Base-by-base conservation (phyloP, 768 basidiomycete genomes). In the Crassisporium funariophilum region DNA sequence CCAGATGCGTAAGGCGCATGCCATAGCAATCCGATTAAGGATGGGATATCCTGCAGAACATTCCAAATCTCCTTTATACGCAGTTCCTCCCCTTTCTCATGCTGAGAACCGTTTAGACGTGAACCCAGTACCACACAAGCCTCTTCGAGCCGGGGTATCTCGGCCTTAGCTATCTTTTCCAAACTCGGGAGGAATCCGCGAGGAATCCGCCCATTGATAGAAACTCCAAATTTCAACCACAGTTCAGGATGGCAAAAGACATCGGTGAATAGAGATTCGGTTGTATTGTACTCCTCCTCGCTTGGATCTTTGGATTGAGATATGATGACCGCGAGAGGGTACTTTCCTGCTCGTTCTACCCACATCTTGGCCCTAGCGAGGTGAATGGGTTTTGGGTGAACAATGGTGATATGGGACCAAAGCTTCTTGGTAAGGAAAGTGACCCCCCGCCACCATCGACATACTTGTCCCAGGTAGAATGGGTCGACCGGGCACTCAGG, bases 381-480 rank as follows among this genome's bases (percentile, higher is more conserved):
- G 34, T 55, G 54, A 4, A 23, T 10, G 15, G 27, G 24, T n/a
- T 24, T 49, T 2, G 54, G 50, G 16, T 39, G 27, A 21, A 43
- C 35, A 9, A 55, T 46, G 16, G 40, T 27, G 44, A 59, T 46
- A 4, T 38, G 31, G 6, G 25, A 35, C 57, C 57, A 59, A 15
- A 59, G 47, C 19, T 40, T 10, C 3, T 46, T 40, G 3, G 47
- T 24, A 4, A 13, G 6, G 16, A 46, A 25, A 2, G 40, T 33
- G 6, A 47, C 42, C 16, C 17, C 4, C 4, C 54, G 45, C 57
- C 57, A 59, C 15, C 27, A 22, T 3, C 24, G 22, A 35, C 52
- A 55, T 15, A 59, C 52, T 23, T 56, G 54, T 12, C 49, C 47
- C 7, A 59, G 47, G 11, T 44, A 33, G 13, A 59, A 44, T 1